Percentiles rank a stretch among this genome's conserved stretches.
phyloP scores from a whole-genome alignment of 2,329 filamentous ascomycete species.

The Talaromyces sp. region DNA sequence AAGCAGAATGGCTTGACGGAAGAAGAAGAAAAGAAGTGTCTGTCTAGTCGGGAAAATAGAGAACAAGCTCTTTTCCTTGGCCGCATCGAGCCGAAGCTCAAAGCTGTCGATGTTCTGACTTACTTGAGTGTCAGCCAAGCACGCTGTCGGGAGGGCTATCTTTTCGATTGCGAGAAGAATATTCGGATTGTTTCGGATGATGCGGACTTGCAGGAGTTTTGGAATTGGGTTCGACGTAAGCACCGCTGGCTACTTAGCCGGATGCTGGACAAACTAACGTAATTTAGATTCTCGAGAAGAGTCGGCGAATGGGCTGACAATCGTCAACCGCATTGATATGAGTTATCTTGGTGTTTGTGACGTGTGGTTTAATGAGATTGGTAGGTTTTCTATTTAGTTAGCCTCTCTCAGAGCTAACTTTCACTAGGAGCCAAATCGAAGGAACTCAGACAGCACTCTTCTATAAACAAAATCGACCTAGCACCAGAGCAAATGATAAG shows the following conservation, averaged over 20 bases:
- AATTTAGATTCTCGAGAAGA: slow-evolving; percentile 36
- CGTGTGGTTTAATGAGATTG: slow-evolving; percentile 58
- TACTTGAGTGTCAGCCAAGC: slow-evolving; percentile 41
- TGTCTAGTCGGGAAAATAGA: slow-evolving; percentile 39
- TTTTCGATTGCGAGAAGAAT: slow-evolving; percentile 55
- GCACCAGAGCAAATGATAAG: slow-evolving; percentile 44
- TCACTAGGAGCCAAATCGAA: slow-evolving; percentile 22
- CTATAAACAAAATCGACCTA: slow-evolving; percentile 22
- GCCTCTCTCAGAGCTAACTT: background rate
- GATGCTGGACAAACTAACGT: slow-evolving; percentile 18
- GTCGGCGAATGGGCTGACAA: slow-evolving; percentile 51
- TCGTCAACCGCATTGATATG: slow-evolving; percentile 55
- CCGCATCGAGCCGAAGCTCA: slow-evolving; percentile 28
- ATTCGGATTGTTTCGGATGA: slow-evolving; percentile 55
- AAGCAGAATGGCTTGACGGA: background rate
- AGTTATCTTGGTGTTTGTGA: slow-evolving; percentile 59
- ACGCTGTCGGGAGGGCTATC: slow-evolving; percentile 55
- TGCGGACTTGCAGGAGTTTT: slow-evolving; percentile 56
- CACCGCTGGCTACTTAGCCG: background rate
- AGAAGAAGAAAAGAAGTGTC: slow-evolving; percentile 20
- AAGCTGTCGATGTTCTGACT: slow-evolving; percentile 40
- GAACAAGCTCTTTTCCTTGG: slow-evolving; percentile 35
- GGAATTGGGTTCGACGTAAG: slow-evolving; percentile 56
- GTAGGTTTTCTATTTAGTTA: slow-evolving; percentile 26
- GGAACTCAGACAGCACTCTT: slow-evolving; percentile 18